These are phyloP conservation scores for Aegilops tauschii DNA, from an alignment of 176 grass and related monocot genomes.

Conservation along the genomic window DNA sequence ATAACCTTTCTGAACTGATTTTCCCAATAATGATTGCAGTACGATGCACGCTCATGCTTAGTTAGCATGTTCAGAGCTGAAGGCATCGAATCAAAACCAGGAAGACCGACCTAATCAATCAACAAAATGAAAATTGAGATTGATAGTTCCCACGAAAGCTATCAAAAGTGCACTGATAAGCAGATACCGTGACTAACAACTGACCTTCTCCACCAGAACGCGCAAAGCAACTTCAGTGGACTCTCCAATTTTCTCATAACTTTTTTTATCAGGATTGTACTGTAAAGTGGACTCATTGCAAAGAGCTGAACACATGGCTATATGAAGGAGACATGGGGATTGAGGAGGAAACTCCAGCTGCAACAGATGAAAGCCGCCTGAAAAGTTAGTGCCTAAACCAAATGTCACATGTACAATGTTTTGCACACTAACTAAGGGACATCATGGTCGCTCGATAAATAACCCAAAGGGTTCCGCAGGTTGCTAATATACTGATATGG, in stretches of 20 bases:
- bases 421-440: background rate
- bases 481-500: background rate
- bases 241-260: conserved; percentile 97
- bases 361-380: conserved; percentile 40
- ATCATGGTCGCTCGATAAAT: background rate
- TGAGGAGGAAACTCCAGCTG: conserved; percentile 97
- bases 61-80: conserved; percentile 89
- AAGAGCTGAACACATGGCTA: conserved; percentile 97
- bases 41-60: conserved; percentile 91
- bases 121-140: background rate
- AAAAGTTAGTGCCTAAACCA: conserved; percentile 28
- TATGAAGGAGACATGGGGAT: conserved; percentile 93
- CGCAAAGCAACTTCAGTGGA: conserved; percentile 98
- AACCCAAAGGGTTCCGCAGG: background rate
- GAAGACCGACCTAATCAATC: conserved; percentile 81
- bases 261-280: conserved; percentile 94
- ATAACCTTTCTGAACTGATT: conserved; percentile 98
- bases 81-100: conserved; percentile 99
- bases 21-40: conserved; percentile 98
- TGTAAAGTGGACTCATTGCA: conserved; percentile 97
- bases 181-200: conserved; percentile 15
- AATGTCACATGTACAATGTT: background rate
- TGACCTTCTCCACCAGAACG: conserved; percentile 93
- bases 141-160: background rate
- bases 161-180: conserved; percentile 9